Evolutionary conservation across 257 asterid species (phyloP), one percentile per base, ranked within the genome.

Genomic region (Cinchona pubescens): DNA sequence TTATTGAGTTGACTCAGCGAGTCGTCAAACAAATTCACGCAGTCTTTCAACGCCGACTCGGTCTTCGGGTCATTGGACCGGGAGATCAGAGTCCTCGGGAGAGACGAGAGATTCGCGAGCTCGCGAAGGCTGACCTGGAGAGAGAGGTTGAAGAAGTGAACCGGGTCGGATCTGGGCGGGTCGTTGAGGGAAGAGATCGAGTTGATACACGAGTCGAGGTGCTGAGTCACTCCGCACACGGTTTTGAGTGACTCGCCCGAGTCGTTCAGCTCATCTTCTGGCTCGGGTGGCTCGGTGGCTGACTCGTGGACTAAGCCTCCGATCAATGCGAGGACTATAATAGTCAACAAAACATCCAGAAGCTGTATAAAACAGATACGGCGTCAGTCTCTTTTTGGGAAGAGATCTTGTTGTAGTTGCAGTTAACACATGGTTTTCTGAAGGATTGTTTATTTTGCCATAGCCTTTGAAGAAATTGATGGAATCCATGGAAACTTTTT

Each of bases 211-310:
- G 95, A 84, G 66, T 82, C 88, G 1, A 93, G 96, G 78, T 90
- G 84, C 82, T 85, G 93, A 82, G 98, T 91, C 29, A 93, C 96
- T 0, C 92, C 78, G 76, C 98, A 93, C 7, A 91, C 89, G 77
- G 82, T 81, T 62, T 73, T 88, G 83, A 91, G 94, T 16, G 92
- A 78, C 46, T 83, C 87, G 73, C 70, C 46, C 15, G 96, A 72
- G 83, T 79, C 85, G 66, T 7, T 55, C 25, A n/a, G n/a, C 2
- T 63, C 60, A 19, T 79, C 77, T 8, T 82, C 67, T 53, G 1
- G 7, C 59, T 82, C 66, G 18, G 73, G 30, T 23, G 77, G 8
- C 27, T 75, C 79, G 64, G 87, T 69, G 83, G 82, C 46, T 64
- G 89, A 82, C 21, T 67, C 67, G 83, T 72, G 75, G 88, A 83